Percentiles rank a stretch among this genome's conserved stretches.
Evolutionary conservation across 2,329 filamentous ascomycete species (phyloP).

Genomic region (Neospermospora avenae): DNA sequence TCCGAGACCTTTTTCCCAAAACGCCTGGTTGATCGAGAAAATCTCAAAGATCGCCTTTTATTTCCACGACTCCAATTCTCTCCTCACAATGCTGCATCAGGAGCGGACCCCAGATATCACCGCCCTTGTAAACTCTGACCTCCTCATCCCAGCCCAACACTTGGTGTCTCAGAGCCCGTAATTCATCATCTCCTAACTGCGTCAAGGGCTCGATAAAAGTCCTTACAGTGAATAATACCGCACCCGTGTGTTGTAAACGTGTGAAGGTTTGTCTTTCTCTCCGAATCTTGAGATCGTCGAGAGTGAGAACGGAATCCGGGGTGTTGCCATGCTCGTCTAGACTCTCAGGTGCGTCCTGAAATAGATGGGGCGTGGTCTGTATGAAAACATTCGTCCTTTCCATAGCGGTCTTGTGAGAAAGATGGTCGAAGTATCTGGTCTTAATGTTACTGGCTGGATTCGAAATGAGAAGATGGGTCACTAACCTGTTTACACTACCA

Average conservation of each 20-base stretch:
- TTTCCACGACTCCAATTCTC: slow-evolving; percentile 4
- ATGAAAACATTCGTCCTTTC: slow-evolving; percentile 49
- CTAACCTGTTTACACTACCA: slow-evolving; percentile 41
- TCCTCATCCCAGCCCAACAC: slow-evolving; percentile 44
- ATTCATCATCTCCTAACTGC: slow-evolving; percentile 40
- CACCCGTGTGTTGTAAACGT: slow-evolving; percentile 41
- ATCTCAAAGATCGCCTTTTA: not conserved
- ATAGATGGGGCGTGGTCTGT: slow-evolving; percentile 44
- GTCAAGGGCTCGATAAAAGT: slow-evolving; percentile 43
- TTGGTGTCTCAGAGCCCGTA: slow-evolving; percentile 42
- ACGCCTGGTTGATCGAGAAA: not conserved
- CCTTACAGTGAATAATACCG: slow-evolving; percentile 48
- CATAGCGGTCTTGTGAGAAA: slow-evolving; percentile 43
- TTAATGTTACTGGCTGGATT: not conserved
- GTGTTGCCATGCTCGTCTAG: slow-evolving; percentile 10
- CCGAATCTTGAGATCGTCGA: slow-evolving; percentile 43
- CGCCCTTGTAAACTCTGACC: slow-evolving; percentile 44
- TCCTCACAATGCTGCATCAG: slow-evolving; percentile 22
- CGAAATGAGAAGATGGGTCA: slow-evolving; percentile 14
- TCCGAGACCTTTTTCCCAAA: not conserved
- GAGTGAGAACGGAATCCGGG: slow-evolving; percentile 32
- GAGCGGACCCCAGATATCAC: slow-evolving; percentile 39
- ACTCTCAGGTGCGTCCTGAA: slow-evolving; percentile 43
- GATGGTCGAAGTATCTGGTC: slow-evolving; percentile 43
- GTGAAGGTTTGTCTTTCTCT: slow-evolving; percentile 49